Percentiles rank a stretch among this genome's conserved stretches.
Conservation (phyloP, 139 green algal genomes). For the Asterochloris erici region DNA sequence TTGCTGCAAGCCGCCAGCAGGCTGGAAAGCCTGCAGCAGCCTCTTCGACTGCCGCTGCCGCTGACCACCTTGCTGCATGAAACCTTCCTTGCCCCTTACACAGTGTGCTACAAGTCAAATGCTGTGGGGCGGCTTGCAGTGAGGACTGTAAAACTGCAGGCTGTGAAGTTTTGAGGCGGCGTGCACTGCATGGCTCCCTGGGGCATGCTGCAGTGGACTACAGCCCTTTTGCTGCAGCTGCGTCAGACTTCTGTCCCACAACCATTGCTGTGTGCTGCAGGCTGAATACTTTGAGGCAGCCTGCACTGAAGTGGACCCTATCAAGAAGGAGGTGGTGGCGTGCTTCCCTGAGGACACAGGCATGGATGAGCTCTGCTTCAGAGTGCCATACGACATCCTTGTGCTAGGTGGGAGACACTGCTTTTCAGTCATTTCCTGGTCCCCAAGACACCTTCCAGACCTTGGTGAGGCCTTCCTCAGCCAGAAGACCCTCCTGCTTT, state of each 20-base stretch:
- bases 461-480: neutral
- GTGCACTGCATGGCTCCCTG: neutral
- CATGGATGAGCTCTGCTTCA: slow-evolving; percentile 80
- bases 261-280: slow-evolving; percentile 24
- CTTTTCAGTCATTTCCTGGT: neutral
- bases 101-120: too few relatives aligned
- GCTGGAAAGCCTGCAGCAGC: too few relatives aligned
- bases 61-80: too few relatives aligned
- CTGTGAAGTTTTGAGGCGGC: neutral
- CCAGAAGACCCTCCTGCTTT: neutral
- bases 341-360: slow-evolving; percentile 83
- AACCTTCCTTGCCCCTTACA: too few relatives aligned
- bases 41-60: too few relatives aligned
- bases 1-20: too few relatives aligned
- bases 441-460: neutral
- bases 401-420: slow-evolving; percentile 53
- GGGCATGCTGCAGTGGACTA: neutral
- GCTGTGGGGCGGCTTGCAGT: too few relatives aligned
- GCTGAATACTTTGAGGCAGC: slow-evolving; percentile 87
- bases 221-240: neutral
- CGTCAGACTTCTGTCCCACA: neutral
- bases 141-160: neutral
- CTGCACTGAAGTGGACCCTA: slow-evolving; percentile 71
- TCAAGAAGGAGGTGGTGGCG: slow-evolving; percentile 70
- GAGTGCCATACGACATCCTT: slow-evolving; percentile 81